Evolutionary conservation across 768 basidiomycete species (phyloP), one percentile per base, ranked within the genome.

Genomic region (Pleurotus djamor): DNA sequence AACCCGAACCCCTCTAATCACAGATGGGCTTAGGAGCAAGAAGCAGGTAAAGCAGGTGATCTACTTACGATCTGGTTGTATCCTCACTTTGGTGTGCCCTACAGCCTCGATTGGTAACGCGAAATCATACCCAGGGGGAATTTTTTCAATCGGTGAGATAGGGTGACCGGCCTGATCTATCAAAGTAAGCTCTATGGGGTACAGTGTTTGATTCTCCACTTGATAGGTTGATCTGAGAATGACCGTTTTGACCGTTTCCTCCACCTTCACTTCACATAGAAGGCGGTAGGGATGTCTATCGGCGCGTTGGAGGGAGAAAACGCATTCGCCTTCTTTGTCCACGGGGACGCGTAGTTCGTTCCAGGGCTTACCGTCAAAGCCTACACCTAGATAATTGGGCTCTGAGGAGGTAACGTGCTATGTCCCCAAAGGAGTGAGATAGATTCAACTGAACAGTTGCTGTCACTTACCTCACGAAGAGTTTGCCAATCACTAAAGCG

Each of bases 401-500:
- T 86, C 86, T 8, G 86, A 83, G 7, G 80, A 74, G 9, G 86
- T 81, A 47, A 88, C 81, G 63, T 88, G 84, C 86, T 88, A 61
- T 37, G 21, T 48, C 48, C 14, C 21, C 21, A 28, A 28, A 28
- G 21, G 21, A 28, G 21, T 28, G 21, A 28, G 21, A 28, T 28
- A 28, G 21, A 28, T 28, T 28, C 21, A 28, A 28, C 21, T 28
- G 21, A 28, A 28, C 21, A 28, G 21, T 28, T 28, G 1, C 21
- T 28, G 3, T 28, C 21, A 63, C 79, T 61, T 68, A 94, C 95
- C 78, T 99, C 97, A 68, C 97, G 86, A 78, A 92, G 88, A 4
- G 88, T 89, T 69, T 89, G 89, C 90, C 94, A 94, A 67, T 98
- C 96, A 68, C 98, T 95, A 66, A 98, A 98, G 58, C 97, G 82